Evolutionary conservation across 2,329 filamentous ascomycete species (phyloP).

Genomic region (Paecilomyces sp.): DNA sequence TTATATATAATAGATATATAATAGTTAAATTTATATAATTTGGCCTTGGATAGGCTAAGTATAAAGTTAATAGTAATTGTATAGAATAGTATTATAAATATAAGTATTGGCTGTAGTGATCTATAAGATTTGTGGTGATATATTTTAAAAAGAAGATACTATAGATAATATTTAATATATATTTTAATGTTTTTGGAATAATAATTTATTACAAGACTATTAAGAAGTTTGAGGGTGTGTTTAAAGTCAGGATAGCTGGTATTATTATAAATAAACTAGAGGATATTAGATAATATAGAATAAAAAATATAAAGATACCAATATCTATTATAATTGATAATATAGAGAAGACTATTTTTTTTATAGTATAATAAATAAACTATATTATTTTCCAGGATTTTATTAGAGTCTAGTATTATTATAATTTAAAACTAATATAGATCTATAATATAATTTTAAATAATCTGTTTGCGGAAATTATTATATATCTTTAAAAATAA

Average conservation of each 20-base stretch:
- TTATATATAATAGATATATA: neutral
- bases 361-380: neutral
- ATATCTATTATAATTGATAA: neutral
- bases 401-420: neutral
- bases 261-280: neutral
- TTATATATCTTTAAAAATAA: neutral
- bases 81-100: neutral
- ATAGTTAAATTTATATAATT: neutral
- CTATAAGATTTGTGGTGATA: neutral
- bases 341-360: neutral
- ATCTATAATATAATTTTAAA: neutral
- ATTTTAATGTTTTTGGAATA: neutral
- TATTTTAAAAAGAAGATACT: neutral
- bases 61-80: neutral
- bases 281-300: neutral
- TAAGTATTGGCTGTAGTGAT: neutral
- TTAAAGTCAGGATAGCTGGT: neutral
- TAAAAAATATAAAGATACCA: neutral
- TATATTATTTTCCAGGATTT: neutral
- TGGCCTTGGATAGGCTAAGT: neutral
- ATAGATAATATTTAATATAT: neutral
- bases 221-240: neutral
- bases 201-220: neutral
- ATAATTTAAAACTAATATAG: neutral
- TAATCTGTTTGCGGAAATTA: neutral